Conservation (phyloP, 371 early-diverging fungal genomes). For the Mortierella sp. region DNA sequence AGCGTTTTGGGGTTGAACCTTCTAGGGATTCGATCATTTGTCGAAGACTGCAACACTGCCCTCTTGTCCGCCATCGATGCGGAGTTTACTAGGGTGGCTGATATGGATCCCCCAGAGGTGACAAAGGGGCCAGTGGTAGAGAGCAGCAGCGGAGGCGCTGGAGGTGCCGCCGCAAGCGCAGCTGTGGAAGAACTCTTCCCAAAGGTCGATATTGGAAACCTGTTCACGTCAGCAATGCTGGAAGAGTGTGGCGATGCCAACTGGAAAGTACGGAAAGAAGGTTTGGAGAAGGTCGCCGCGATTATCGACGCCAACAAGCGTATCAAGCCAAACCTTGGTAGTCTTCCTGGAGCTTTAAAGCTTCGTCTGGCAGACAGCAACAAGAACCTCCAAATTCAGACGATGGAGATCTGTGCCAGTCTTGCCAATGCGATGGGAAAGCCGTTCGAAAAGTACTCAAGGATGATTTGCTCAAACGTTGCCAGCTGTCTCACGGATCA, state of each 20-base stretch:
- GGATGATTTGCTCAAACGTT: conserved; percentile 68
- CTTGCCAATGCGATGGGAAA: conserved; percentile 87
- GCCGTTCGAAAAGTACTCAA: conserved; percentile 81
- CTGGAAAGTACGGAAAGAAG: conserved; percentile 97
- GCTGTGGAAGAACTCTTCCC: conserved; percentile 88
- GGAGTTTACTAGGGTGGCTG: conserved; percentile 90
- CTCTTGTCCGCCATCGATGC: conserved; percentile 85
- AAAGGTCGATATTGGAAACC: conserved; percentile 80
- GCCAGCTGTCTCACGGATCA: conserved; percentile 84
- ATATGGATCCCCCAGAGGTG: conserved; percentile 81
- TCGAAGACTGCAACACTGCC: conserved; percentile 88
- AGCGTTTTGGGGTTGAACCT: background rate
- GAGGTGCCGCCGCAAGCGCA: background rate
- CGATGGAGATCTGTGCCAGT: conserved; percentile 78
- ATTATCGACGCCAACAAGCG: conserved; percentile 86
- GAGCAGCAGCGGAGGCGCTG: conserved; percentile 16
- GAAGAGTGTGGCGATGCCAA: conserved; percentile 81
- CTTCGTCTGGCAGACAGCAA: conserved; percentile 88
- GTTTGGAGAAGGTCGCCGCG: conserved; percentile 80
- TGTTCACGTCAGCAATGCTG: conserved; percentile 57
- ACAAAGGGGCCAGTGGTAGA: conserved; percentile 58
- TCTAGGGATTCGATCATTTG: conserved; percentile 68
- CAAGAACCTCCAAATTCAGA: conserved; percentile 82
- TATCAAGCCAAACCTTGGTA: conserved; percentile 85
- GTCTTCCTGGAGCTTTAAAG: conserved; percentile 84